Evolutionary conservation across 805 yeast species (phyloP), one percentile per base, ranked within the genome.

Genomic region (Kodamaea laetipori): DNA sequence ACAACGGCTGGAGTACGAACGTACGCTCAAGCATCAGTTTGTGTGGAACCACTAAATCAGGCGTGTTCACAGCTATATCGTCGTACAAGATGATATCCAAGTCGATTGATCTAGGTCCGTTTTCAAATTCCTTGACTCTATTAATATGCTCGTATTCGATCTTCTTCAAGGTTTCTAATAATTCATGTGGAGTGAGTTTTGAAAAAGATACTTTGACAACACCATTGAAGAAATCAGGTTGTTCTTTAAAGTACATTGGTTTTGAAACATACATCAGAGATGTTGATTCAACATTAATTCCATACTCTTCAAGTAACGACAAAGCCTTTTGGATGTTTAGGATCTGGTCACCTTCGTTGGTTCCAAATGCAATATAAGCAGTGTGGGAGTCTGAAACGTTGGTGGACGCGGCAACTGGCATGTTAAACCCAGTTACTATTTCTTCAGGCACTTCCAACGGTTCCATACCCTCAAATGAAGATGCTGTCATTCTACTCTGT

Each of bases 51-150:
- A 76, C 77, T 53, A 94, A 74, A 27, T 79, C 74, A 0, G 74
- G 67, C 0, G 76, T 67, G 58, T 83, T 84, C 35, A 85, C 48
- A 7, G 81, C 70, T 15, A 76, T 49, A 27, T 73, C 70, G 55
- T 81, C 94, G 58, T 81, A 92, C 16, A 92, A 65, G 10, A 92
- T 53, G 10, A 94, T 87, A 63, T 94, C 99, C 39, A 94, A 71
- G 58, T 94, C 99, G 41, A 94, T 86, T 9, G 87, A 68, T 45
- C 99, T 73, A 6, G 99, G 99, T 0, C 99, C 97, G 60, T 94
- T 94, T 10, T 86, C 90, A 51, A 88, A 74, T 33, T 80, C 66
- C 60, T 94, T 94, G 16, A 83, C 82, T 33, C 99, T 70, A 4
- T 77, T 70, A 26, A 90, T 68, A 10, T 75, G 76, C 6, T 80